Conservation (phyloP, 2,329 filamentous ascomycete species). For the Penicillium frequentans region DNA sequence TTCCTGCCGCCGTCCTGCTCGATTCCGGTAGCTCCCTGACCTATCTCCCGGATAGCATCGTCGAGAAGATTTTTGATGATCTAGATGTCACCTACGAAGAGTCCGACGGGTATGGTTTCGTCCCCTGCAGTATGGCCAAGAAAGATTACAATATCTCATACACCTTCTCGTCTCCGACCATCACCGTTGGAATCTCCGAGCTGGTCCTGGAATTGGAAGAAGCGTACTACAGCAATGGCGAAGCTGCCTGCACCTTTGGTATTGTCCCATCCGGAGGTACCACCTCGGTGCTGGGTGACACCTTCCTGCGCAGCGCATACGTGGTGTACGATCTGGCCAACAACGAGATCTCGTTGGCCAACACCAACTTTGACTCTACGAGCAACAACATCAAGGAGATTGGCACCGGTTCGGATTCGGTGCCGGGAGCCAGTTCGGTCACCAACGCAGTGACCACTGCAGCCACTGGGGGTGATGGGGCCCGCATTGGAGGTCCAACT, state of each 20-base stretch:
- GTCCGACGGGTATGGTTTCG: slow-evolving; percentile 53
- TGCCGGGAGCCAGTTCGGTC: slow-evolving; percentile 57
- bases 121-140: slow-evolving; percentile 55
- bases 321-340: slow-evolving; percentile 62
- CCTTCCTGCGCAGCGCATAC: slow-evolving; percentile 63
- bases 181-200: slow-evolving; percentile 57
- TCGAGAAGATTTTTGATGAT: slow-evolving; percentile 53
- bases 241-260: slow-evolving; percentile 46
- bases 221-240: slow-evolving; percentile 34
- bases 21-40: slow-evolving; percentile 44
- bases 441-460: slow-evolving; percentile 51
- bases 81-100: slow-evolving; percentile 62
- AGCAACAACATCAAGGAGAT: slow-evolving; percentile 55
- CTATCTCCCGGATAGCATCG: slow-evolving; percentile 37
- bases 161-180: slow-evolving; percentile 56
- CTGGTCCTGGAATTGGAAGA: slow-evolving; percentile 55
- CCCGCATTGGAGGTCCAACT: slow-evolving; percentile 37
- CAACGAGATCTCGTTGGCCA: slow-evolving; percentile 62
- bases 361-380: slow-evolving; percentile 61
- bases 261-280: slow-evolving; percentile 51
- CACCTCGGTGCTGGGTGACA: slow-evolving; percentile 59
- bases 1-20: slow-evolving; percentile 44
- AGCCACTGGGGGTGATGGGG: slow-evolving; percentile 44
- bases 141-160: slow-evolving; percentile 55
- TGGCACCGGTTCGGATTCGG: slow-evolving; percentile 45